Evolutionary conservation across 2,329 filamentous ascomycete genomes (phyloP).

Genomic region (Cladosporium cucumerinum): DNA sequence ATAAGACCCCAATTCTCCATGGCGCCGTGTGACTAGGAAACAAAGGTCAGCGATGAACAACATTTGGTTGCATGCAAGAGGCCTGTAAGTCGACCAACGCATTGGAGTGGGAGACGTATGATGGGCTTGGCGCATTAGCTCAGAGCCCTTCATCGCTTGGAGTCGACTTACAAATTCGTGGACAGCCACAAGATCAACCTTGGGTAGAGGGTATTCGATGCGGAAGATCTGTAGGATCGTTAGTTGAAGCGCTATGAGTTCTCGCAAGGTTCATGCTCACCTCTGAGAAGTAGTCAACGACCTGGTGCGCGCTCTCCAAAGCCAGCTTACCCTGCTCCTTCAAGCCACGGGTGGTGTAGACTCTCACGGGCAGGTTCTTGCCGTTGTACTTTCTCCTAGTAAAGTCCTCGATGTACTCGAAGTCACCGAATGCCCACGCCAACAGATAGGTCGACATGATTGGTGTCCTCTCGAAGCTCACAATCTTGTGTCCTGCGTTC

Average conservation of each 20-base stretch:
- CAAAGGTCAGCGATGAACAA: slow-evolving; percentile 38
- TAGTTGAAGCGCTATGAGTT: background rate
- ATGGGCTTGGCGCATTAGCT: slow-evolving; percentile 38
- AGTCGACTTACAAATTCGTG: slow-evolving; percentile 74
- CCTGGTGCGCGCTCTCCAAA: slow-evolving; percentile 83
- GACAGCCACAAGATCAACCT: slow-evolving; percentile 84
- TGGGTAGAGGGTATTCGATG: slow-evolving; percentile 89
- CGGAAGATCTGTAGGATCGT: slow-evolving; percentile 61
- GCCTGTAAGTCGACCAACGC: background rate
- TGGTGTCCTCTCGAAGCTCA: slow-evolving; percentile 79
- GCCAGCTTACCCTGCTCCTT: slow-evolving; percentile 90
- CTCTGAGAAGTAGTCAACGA: slow-evolving; percentile 95
- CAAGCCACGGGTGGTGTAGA: slow-evolving; percentile 93
- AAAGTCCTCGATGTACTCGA: slow-evolving; percentile 90
- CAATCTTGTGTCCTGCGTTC: slow-evolving; percentile 60
- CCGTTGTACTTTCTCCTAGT: slow-evolving; percentile 89
- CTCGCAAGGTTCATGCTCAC: slow-evolving; percentile 25
- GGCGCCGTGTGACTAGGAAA: slow-evolving; percentile 61
- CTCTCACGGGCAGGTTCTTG: slow-evolving; percentile 84
- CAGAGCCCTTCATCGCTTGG: background rate
- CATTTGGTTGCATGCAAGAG: background rate
- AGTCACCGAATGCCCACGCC: slow-evolving; percentile 94
- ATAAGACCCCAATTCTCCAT: slow-evolving; percentile 98
- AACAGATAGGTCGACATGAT: slow-evolving; percentile 87
- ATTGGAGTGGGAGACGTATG: slow-evolving; percentile 35